Evolutionary conservation across 2,329 filamentous ascomycete species (phyloP).

Genomic region (Neonectria coccinea): DNA sequence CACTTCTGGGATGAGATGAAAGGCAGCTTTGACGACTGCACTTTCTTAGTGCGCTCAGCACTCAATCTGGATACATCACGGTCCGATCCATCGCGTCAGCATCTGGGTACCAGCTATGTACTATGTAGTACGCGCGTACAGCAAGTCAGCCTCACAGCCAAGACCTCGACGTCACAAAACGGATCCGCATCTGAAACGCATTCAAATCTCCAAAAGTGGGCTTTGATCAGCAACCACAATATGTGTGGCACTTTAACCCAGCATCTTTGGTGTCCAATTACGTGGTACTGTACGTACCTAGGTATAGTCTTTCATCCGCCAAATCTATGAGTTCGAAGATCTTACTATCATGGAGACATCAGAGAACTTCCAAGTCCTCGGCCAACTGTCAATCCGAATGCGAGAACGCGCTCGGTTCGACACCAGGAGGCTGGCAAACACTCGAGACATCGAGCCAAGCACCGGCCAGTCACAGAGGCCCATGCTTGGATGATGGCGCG

Average conservation of each 20-base stretch:
- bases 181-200: background rate
- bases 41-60: background rate
- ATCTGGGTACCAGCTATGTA: background rate
- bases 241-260: background rate
- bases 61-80: background rate
- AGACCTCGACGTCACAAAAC: background rate
- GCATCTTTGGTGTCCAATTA: no score
- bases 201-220: background rate
- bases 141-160: background rate
- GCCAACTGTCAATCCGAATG: background rate
- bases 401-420: background rate
- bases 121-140: background rate
- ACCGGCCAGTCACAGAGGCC: background rate
- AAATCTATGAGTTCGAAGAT: background rate
- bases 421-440: background rate
- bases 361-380: background rate
- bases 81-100: background rate
- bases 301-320: background rate
- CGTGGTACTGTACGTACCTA: no score
- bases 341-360: background rate
- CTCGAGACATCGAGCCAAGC: background rate
- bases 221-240: background rate
- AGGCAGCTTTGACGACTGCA: background rate
- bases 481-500: constrained; percentile 11
- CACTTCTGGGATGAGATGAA: no score